phyloP scores from a whole-genome alignment of 2,329 filamentous ascomycete species.

The Colletotrichum noveboracense region DNA sequence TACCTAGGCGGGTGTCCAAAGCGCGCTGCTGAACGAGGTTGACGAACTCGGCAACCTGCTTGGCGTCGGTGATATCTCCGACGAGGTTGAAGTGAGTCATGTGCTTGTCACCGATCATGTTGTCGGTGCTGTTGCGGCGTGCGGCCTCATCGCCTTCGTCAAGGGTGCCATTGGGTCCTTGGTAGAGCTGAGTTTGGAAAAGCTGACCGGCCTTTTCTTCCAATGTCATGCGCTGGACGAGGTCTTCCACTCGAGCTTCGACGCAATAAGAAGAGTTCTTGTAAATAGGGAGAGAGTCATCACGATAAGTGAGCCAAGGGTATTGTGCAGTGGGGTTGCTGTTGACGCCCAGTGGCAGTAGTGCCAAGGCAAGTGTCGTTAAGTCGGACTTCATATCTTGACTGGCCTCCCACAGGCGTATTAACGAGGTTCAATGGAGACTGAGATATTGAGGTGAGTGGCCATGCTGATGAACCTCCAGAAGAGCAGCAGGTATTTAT shows the following conservation, averaged over 20 bases:
- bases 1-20: constrained; percentile 50
- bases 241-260: constrained; percentile 51
- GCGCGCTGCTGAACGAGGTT: constrained; percentile 48
- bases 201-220: constrained; percentile 55
- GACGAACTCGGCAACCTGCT: constrained; percentile 39
- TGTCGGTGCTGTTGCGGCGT: constrained; percentile 31
- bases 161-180: constrained; percentile 25
- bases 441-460: background rate
- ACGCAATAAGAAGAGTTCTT: constrained; percentile 41
- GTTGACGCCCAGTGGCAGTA: background rate
- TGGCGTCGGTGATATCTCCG: constrained; percentile 45
- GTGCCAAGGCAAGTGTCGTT: background rate
- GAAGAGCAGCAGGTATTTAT: background rate
- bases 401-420: background rate
- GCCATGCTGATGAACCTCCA: background rate
- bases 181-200: constrained; percentile 43
- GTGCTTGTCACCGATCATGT: constrained; percentile 35
- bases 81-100: constrained; percentile 53
- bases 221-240: constrained; percentile 49
- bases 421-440: background rate
- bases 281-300: constrained; percentile 17
- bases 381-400: background rate
- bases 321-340: background rate
- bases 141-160: background rate
- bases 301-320: background rate